phyloP scores from a whole-genome alignment of 2,329 filamentous ascomycete genomes.

The Arthroderma uncinatum region DNA sequence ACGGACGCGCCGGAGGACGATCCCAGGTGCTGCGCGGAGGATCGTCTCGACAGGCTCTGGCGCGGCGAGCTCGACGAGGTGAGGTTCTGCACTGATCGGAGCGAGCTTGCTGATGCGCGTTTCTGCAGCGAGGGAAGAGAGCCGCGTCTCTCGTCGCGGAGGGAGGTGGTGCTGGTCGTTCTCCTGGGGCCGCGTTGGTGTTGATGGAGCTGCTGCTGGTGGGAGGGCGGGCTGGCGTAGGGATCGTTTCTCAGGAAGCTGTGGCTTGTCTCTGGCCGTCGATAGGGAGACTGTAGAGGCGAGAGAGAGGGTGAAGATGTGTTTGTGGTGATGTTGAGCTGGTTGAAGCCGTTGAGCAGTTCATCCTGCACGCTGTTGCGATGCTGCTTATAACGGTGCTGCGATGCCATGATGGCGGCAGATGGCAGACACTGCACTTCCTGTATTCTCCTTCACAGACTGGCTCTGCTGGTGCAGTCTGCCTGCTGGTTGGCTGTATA shows the following conservation, averaged over 20 bases:
- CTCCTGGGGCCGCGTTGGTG: slow-evolving; percentile 18
- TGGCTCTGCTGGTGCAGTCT: background rate
- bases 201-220: slow-evolving; percentile 10
- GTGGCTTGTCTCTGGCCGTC: background rate
- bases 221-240: background rate
- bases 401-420: background rate
- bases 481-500: too few relatives aligned
- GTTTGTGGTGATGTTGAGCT: slow-evolving; percentile 7
- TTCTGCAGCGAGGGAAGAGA: slow-evolving; percentile 30
- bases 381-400: slow-evolving; percentile 5
- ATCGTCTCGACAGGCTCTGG: slow-evolving; percentile 26
- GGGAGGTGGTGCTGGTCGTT: slow-evolving; percentile 27
- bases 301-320: slow-evolving; percentile 4
- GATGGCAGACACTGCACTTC: background rate
- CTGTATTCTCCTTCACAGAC: background rate
- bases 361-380: slow-evolving; percentile 5
- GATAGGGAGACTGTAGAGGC: slow-evolving; percentile 6
- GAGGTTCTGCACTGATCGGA: slow-evolving; percentile 26
- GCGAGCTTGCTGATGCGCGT: slow-evolving; percentile 28
- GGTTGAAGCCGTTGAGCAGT: slow-evolving; percentile 10
- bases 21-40: slow-evolving; percentile 21
- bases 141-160: slow-evolving; percentile 28
- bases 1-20: slow-evolving; percentile 21
- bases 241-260: slow-evolving; percentile 6
- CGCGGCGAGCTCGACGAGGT: slow-evolving; percentile 21